Conservation (phyloP, 2,329 filamentous ascomycete genomes). For the Fusarium sp. region DNA sequence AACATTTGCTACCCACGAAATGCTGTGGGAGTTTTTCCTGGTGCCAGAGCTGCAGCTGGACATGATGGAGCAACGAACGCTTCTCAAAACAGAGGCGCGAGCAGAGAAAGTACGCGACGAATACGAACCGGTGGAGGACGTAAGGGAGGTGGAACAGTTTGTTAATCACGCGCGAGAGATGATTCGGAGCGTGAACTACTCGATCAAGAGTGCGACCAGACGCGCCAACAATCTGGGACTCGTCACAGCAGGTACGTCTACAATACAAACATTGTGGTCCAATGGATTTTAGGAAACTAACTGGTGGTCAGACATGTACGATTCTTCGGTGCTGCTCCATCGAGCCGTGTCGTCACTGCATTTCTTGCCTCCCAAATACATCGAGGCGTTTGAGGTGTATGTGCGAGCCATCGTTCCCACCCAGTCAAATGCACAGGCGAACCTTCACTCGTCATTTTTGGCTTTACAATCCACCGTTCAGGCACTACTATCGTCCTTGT, state of each 20-base stretch:
- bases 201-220: slow-evolving; percentile 84
- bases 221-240: slow-evolving; percentile 81
- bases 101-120: slow-evolving; percentile 90
- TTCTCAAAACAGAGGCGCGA: slow-evolving; percentile 85
- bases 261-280: background rate
- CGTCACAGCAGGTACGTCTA: slow-evolving; percentile 67
- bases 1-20: slow-evolving; percentile 95
- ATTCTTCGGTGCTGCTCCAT: slow-evolving; percentile 70
- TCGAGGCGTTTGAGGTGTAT: slow-evolving; percentile 79
- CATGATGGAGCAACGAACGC: slow-evolving; percentile 90
- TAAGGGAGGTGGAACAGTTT: slow-evolving; percentile 92
- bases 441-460: slow-evolving; percentile 81
- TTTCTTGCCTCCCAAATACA: slow-evolving; percentile 77
- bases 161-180: slow-evolving; percentile 91
- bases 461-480: slow-evolving; percentile 87
- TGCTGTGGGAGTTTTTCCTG: slow-evolving; percentile 98
- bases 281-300: slow-evolving; percentile 49
- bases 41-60: slow-evolving; percentile 92
- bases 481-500: slow-evolving; percentile 83
- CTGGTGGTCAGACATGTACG: slow-evolving; percentile 71
- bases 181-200: slow-evolving; percentile 85
- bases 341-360: slow-evolving; percentile 67
- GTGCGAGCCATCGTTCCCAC: slow-evolving; percentile 73
- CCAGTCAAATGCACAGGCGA: slow-evolving; percentile 78
- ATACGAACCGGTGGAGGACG: slow-evolving; percentile 84